phyloP scores from a whole-genome alignment of 192 early-diverging fungal genomes.

The Umbelopsis vinacea region DNA sequence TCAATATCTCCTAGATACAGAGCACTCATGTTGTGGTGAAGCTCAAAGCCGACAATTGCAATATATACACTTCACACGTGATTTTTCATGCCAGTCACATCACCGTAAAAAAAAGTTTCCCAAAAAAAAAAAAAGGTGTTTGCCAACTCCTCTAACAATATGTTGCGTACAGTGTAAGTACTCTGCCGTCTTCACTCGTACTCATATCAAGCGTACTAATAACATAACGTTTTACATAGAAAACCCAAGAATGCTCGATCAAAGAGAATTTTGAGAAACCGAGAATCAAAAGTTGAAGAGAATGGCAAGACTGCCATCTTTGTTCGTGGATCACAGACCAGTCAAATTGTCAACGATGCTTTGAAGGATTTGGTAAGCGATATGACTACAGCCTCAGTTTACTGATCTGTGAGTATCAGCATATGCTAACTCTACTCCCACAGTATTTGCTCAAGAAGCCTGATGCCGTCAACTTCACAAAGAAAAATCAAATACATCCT shows the following conservation, averaged over 20 bases:
- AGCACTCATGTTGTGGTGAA: no score
- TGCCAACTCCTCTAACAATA: slow-evolving; percentile 4
- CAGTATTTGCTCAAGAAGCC: slow-evolving; percentile 91
- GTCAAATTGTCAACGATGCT: slow-evolving; percentile 80
- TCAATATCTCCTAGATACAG: no score
- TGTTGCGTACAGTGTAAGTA: slow-evolving; percentile 44
- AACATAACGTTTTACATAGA: slow-evolving; percentile 41
- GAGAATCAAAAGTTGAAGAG: slow-evolving; percentile 90
- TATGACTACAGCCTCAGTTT: not conserved
- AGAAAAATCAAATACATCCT: slow-evolving; percentile 95
- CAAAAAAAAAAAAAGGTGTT: slow-evolving; percentile 20
- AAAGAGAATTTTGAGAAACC: slow-evolving; percentile 83
- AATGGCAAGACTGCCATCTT: slow-evolving; percentile 91
- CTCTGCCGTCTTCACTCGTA: no score
- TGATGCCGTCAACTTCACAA: slow-evolving; percentile 85
- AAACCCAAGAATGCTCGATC: slow-evolving; percentile 90
- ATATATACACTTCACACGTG: no score
- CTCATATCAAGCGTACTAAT: not conserved
- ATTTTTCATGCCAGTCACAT: no score
- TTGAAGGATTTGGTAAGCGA: slow-evolving; percentile 84
- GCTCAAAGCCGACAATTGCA: no score
- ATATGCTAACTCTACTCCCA: not conserved
- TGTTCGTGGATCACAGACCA: slow-evolving; percentile 85
- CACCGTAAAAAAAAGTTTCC: no score
- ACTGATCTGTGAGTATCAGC: no score